Evolutionary conservation across 768 basidiomycete species (phyloP), one percentile per base, ranked within the genome.

Genomic region (Rubroboletus pulcherrimus): DNA sequence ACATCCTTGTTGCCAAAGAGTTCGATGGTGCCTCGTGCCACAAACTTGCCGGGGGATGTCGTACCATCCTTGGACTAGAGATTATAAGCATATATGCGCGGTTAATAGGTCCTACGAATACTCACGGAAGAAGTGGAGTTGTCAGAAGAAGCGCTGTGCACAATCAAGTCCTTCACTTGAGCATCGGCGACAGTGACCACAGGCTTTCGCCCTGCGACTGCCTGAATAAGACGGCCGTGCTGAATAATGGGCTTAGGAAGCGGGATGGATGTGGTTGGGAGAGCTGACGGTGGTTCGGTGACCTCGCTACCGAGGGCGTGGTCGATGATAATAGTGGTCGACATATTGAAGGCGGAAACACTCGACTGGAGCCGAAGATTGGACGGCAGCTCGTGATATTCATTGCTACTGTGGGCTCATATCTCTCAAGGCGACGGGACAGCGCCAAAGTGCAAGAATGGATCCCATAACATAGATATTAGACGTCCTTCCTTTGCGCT

Each of bases 211-310:
- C 17, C 17, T 26, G 24, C 15, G 38, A 38, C 10, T 11, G 30
- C 50, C 15, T 30, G 50, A 10, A 46, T 40, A 14, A 46, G 49
- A 2, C 34, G 12, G 12, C 42, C 43, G 10, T 30, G 24, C 2
- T 56, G 55, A 44, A 43, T 38, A 14, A 39, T 21, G 4, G 50
- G 55, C 38, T 56, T 56, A 7, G 50, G 55, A n/a, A 3, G 30
- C 24, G 24, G 24, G 24, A 24, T 24, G 24, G 24, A 24, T 24
- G 24, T 15, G 15, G 12, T 39, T 26, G 15, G 30, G 31, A 17
- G 49, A 35, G 50, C 14, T 29, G 29, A 24, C 1, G 1, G 14
- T 26, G 30, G 5, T 26, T 33, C 33, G 29, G 24, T 24, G 24
- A 4, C 24, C 24, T 24, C 24, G 24, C 24, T 24, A 24, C 24